phyloP scores from a whole-genome alignment of 306 rosid species.

The Trifolium fragiferum region DNA sequence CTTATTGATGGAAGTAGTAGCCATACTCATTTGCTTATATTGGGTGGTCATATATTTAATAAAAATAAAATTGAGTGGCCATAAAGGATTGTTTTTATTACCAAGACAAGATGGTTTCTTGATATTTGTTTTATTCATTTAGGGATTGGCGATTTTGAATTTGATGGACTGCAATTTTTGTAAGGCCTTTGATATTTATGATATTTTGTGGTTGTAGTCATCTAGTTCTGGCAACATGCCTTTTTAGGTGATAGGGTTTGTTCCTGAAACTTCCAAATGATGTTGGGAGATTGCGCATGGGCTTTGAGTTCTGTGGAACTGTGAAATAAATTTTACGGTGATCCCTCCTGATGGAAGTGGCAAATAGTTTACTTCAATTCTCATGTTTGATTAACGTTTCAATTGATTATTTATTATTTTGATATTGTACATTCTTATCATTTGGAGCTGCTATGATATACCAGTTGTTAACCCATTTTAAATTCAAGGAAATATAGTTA shows the following conservation, averaged over 20 bases:
- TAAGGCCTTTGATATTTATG: background rate
- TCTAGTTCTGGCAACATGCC: background rate
- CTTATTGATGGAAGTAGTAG: constrained; percentile 10
- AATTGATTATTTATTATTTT: background rate
- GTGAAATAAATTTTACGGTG: constrained; percentile 36
- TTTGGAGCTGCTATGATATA: constrained; percentile 5
- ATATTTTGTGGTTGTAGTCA: background rate
- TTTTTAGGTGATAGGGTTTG: constrained; percentile 1
- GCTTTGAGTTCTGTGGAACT: constrained; percentile 45
- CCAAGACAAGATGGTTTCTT: background rate
- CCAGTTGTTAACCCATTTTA: constrained; percentile 1
- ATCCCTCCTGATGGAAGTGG: constrained; percentile 48
- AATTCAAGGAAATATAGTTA: background rate
- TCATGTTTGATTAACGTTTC: background rate
- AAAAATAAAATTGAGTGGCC: no score
- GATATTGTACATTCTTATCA: background rate
- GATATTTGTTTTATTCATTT: background rate
- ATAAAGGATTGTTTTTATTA: background rate
- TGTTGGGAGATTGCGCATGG: constrained; percentile 53
- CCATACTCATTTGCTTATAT: constrained; percentile 5
- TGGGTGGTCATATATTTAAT: background rate
- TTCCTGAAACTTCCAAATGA: constrained; percentile 41
- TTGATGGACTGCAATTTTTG: background rate
- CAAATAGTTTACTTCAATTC: constrained; percentile 10
- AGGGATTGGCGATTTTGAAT: constrained; percentile 8